These are phyloP conservation scores for Apiosordaria backusii DNA, from an alignment of 495 filamentous ascomycete genomes.

Conservation along the genomic window DNA sequence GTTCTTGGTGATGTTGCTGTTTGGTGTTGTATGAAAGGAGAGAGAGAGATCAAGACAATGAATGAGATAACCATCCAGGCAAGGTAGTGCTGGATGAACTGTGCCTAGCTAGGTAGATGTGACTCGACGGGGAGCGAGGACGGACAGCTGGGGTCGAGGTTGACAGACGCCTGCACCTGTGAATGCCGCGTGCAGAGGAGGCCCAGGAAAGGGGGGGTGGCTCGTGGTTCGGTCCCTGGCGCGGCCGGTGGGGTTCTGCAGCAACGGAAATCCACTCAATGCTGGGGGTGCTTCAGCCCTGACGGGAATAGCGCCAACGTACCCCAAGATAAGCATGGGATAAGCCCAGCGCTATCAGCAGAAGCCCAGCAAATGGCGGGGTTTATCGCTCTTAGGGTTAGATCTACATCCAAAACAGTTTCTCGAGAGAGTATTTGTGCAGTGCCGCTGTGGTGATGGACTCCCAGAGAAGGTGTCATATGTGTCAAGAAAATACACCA, in stretches of 20 bases:
- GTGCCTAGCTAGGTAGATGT: conserved; percentile 5
- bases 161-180: conserved; percentile 13
- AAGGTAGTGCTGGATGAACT: background rate
- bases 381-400: conserved; percentile 6
- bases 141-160: conserved; percentile 5
- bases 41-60: background rate
- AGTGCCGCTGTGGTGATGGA: background rate
- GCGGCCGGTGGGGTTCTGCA: conserved; percentile 7
- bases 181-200: conserved; percentile 14
- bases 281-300: conserved; percentile 13
- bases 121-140: conserved; percentile 14
- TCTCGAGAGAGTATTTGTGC: background rate
- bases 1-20: background rate
- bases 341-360: conserved; percentile 7
- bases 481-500: conserved; percentile 4
- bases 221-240: conserved; percentile 11
- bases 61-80: background rate
- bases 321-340: conserved; percentile 14
- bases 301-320: conserved; percentile 17
- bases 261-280: conserved; percentile 1
- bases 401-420: background rate
- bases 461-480: background rate
- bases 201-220: conserved; percentile 11
- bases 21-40: background rate
- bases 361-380: conserved; percentile 8